phyloP scores from a whole-genome alignment of 768 basidiomycete genomes.

The Psilocybe sp. region DNA sequence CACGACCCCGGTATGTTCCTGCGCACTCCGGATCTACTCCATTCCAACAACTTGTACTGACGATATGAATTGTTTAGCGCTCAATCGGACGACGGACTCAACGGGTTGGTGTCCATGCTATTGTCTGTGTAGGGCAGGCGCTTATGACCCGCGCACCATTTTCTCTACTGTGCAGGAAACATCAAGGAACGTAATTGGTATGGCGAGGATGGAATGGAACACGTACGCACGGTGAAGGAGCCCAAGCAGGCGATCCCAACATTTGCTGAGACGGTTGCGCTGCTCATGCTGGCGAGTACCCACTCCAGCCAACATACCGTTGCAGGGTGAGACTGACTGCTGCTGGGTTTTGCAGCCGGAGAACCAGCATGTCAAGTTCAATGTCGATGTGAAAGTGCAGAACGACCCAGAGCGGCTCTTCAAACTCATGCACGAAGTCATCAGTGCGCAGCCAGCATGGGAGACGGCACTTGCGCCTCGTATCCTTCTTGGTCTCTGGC shows the following conservation, averaged over 20 bases:
- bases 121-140: background rate
- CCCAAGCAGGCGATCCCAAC: constrained; percentile 89
- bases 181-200: constrained; percentile 74
- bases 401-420: constrained; percentile 90
- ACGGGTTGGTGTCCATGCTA: constrained; percentile 39
- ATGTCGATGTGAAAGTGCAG: constrained; percentile 92
- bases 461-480: constrained; percentile 75
- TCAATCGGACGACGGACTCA: constrained; percentile 82
- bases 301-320: constrained; percentile 1
- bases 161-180: constrained; percentile 37
- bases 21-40: constrained; percentile 11
- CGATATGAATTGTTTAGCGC: constrained; percentile 33
- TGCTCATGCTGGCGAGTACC: constrained; percentile 68
- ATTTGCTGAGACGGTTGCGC: constrained; percentile 77
- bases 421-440: constrained; percentile 66
- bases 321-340: background rate
- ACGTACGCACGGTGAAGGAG: constrained; percentile 74
- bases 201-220: constrained; percentile 69
- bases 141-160: background rate
- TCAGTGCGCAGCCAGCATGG: constrained; percentile 67
- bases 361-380: constrained; percentile 72
- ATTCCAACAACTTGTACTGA: constrained; percentile 10
- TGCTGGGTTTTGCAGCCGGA: constrained; percentile 46
- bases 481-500: constrained; percentile 83
- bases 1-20: constrained; percentile 75